Evolutionary conservation across 441 rosid species (phyloP), one percentile per base, ranked within the genome.

Genomic region (Arabidopsis lyrata): DNA sequence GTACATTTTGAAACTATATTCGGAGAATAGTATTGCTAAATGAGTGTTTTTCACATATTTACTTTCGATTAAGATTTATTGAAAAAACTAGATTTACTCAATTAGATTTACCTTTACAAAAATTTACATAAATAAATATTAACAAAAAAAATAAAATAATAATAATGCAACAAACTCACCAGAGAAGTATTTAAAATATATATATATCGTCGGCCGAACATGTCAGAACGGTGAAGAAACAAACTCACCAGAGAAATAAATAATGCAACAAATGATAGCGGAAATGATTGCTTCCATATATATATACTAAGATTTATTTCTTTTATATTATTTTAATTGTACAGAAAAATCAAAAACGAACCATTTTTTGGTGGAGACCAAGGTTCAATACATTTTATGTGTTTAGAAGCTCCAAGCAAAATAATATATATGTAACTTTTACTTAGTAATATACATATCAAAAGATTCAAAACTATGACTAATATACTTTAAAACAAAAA

Each of bases 261-360:
- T 56, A 55, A 55, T 56, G 50, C 32, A 65, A 41, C 39, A 45
- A 56, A 65, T 73, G 49, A 73, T 73, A 41, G 65, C 5, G 20
- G 59, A 73, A 73, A 72, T 65, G 72, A 73, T 73, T 73, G 77
- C 77, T 57, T 47, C 52, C 48, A 9, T 31, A 57, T 54, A 53
- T 73, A 41, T 54, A 53, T 73, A 41, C 39, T 63, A 63, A 53
- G 39, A 42, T 54, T 47, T 59, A 38, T 50, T 59, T 58, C 3
- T 24, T 27, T 59, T 18, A 56, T 58, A 22, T 41, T 16, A 13
- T 53, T 50, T 16, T 42, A 4, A 29, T 5, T 32, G 31, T 45
- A 58, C 0, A 54, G 52, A 53, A 47, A n/a, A 36, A 13, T 24
- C 27, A 24, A 24, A 24, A 24, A 12, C 8, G 6, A 58, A 48